Evolutionary conservation across 495 filamentous ascomycete species (phyloP).

Genomic region (Aspergillus leporis): DNA sequence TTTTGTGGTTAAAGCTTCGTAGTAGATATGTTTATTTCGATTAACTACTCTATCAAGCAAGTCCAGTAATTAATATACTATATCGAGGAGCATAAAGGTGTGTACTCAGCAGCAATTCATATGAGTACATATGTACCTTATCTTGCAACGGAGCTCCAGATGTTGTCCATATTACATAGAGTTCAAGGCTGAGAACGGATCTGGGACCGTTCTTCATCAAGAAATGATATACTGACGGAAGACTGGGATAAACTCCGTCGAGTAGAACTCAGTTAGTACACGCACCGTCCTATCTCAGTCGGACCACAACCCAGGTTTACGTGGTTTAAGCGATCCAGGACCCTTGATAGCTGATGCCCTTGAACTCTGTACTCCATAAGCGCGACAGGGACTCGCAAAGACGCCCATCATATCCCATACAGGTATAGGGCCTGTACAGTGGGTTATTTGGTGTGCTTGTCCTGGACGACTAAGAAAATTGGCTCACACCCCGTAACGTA

Average conservation of each 20-base stretch:
- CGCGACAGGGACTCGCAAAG: not conserved
- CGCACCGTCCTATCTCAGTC: not conserved
- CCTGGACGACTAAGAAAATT: conserved; percentile 2
- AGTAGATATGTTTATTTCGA: not conserved
- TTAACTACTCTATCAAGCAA: not conserved
- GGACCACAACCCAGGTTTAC: not conserved
- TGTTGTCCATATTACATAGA: not conserved
- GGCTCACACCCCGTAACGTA: conserved; percentile 5
- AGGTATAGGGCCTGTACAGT: conserved; percentile 6
- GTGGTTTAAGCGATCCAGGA: not conserved
- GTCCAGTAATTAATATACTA: not conserved
- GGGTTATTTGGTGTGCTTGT: not conserved
- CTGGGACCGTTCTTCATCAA: conserved; percentile 1
- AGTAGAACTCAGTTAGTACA: not conserved
- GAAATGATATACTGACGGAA: conserved; percentile 6
- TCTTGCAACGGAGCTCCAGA: not conserved
- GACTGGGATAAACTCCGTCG: not conserved
- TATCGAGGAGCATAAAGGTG: not conserved
- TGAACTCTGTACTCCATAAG: not conserved
- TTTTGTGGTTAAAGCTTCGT: not conserved
- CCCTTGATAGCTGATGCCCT: not conserved
- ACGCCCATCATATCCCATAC: not conserved
- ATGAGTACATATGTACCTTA: not conserved
- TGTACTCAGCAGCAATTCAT: not conserved
- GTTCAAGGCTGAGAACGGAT: conserved; percentile 3